A percentile compares a stretch with the other conserved stretches of the same genome.
Evolutionary conservation across 2,329 filamentous ascomycete species (phyloP).

Genomic region (Venturia oleaginea): DNA sequence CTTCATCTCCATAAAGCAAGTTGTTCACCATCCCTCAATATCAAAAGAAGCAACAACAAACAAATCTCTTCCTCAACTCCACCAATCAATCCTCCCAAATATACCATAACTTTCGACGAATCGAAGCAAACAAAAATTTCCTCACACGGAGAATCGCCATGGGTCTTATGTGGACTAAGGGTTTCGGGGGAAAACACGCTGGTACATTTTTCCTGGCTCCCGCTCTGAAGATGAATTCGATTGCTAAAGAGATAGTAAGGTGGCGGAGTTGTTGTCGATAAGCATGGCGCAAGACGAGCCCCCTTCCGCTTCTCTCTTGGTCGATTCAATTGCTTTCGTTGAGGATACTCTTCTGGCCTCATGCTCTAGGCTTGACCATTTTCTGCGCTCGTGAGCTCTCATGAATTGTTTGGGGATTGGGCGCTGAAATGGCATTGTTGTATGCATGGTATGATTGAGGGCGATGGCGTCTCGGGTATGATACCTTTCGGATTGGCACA

Average conservation of each 20-base stretch:
- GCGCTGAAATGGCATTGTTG: neutral
- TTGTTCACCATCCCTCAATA: neutral
- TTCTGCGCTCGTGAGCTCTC: too few species aligned
- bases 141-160: conserved; percentile 23
- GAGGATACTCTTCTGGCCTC: conserved; percentile 19
- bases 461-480: neutral
- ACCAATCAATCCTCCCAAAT: neutral
- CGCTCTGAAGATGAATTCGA: neutral
- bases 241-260: conserved; percentile 26
- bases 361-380: neutral
- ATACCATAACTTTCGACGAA: neutral
- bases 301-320: conserved; percentile 43
- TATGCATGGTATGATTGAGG: neutral
- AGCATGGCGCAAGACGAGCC: conserved; percentile 41
- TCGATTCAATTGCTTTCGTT: conserved; percentile 45
- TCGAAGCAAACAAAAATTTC: neutral
- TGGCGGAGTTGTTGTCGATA: conserved; percentile 43
- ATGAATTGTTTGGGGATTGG: neutral
- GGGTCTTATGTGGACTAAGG: conserved; percentile 40
- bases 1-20: neutral
- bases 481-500: neutral
- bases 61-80: neutral
- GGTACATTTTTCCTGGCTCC: conserved; percentile 24
- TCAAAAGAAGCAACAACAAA: neutral
- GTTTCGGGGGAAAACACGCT: conserved; percentile 33